phyloP scores from a whole-genome alignment of 306 rosid genomes.

The Oemleria cerasiformis region DNA sequence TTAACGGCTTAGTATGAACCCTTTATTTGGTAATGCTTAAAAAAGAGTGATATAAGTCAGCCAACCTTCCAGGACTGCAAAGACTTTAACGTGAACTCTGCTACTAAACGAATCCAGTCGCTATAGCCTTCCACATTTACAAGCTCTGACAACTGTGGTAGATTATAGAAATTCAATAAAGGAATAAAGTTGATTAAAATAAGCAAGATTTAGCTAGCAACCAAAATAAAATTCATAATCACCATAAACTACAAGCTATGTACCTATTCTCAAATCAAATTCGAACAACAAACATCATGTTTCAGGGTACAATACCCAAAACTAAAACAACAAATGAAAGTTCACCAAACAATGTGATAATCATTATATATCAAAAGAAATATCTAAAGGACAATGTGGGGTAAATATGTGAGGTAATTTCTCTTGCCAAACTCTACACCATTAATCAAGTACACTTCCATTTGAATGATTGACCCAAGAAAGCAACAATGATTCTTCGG shows the following conservation, averaged over 20 bases:
- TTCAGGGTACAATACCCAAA: not conserved
- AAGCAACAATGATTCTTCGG: not conserved
- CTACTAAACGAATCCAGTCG: constrained; percentile 89
- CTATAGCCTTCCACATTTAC: constrained; percentile 87
- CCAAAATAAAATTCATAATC: not conserved
- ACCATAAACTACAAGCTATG: not conserved
- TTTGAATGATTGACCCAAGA: not conserved
- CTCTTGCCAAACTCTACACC: not conserved
- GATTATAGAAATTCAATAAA: constrained; percentile 28
- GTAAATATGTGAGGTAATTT: not conserved
- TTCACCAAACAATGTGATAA: not conserved
- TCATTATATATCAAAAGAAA: not conserved
- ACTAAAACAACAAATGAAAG: not conserved
- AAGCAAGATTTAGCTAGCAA: not conserved
- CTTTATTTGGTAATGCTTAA: constrained; percentile 4
- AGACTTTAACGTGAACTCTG: constrained; percentile 91
- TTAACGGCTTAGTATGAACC: constrained; percentile 1
- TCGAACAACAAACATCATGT: not conserved
- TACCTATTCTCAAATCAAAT: not conserved
- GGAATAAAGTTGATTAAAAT: constrained; percentile 1
- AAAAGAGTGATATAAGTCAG: constrained; percentile 15
- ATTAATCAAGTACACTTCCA: not conserved
- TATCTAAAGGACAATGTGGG: not conserved
- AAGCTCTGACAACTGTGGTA: constrained; percentile 85
- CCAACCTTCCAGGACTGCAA: constrained; percentile 94